Evolutionary conservation across 495 filamentous ascomycete species (phyloP).

Genomic region (Evernia prunastri): DNA sequence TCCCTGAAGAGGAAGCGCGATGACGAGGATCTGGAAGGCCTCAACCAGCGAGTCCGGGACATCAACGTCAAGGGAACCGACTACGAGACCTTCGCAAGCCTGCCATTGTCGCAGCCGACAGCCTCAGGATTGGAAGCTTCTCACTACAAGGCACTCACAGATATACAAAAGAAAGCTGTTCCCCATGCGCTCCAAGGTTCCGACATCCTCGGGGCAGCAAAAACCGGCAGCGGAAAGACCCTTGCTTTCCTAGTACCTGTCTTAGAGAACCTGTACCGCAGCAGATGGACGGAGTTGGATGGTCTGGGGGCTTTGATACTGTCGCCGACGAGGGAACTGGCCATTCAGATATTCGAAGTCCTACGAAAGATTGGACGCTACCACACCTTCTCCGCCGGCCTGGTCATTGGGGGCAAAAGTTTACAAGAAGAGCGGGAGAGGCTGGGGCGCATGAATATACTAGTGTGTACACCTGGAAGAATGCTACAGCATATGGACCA

Average conservation of each 20-base stretch:
- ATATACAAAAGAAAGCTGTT: constrained; percentile 84
- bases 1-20: constrained; percentile 59
- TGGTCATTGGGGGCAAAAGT: constrained; percentile 93
- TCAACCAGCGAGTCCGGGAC: constrained; percentile 44
- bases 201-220: constrained; percentile 91
- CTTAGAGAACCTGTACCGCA: constrained; percentile 88
- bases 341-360: constrained; percentile 96
- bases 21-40: constrained; percentile 40
- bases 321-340: constrained; percentile 88
- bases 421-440: constrained; percentile 82
- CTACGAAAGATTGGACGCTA: constrained; percentile 82
- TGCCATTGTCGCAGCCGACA: constrained; percentile 85
- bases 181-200: constrained; percentile 75
- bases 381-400: constrained; percentile 84
- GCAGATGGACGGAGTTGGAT: constrained; percentile 83
- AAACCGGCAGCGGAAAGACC: constrained; percentile 95
- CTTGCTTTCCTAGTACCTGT: constrained; percentile 88
- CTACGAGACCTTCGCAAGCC: constrained; percentile 68
- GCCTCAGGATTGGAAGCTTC: constrained; percentile 71
- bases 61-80: constrained; percentile 40
- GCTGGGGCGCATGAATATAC: constrained; percentile 89
- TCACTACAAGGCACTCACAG: constrained; percentile 84
- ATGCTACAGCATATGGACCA: constrained; percentile 96
- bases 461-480: constrained; percentile 91
- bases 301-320: constrained; percentile 89